Evolutionary conservation across 768 basidiomycete genomes (phyloP).

Genomic region (Solioccasus polychromus): DNA sequence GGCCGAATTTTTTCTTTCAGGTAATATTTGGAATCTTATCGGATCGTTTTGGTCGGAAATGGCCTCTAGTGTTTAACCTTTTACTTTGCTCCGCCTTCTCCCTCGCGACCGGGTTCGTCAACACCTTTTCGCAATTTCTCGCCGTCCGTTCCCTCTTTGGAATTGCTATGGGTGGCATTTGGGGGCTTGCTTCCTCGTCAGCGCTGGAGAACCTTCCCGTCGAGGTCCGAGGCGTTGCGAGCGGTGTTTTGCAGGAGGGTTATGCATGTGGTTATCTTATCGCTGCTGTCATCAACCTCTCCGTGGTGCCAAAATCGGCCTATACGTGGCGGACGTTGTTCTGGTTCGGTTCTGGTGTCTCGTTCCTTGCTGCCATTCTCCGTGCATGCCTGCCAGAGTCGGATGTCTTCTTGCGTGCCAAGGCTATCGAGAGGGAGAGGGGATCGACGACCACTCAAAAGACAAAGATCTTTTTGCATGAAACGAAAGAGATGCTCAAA

Average conservation of each 20-base stretch:
- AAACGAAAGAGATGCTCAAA: constrained; percentile 75
- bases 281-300: constrained; percentile 80
- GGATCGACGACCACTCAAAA: constrained; percentile 44
- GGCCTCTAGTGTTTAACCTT: constrained; percentile 82
- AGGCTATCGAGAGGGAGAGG: constrained; percentile 45
- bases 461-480: constrained; percentile 68
- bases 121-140: constrained; percentile 76
- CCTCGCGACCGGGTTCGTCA: constrained; percentile 77
- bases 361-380: constrained; percentile 63
- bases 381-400: constrained; percentile 77
- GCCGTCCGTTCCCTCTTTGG: constrained; percentile 82
- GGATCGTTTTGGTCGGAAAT: constrained; percentile 91
- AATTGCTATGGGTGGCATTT: constrained; percentile 86
- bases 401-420: constrained; percentile 65
- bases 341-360: constrained; percentile 74
- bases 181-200: constrained; percentile 80
- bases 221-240: constrained; percentile 79
- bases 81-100: constrained; percentile 69
- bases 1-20: constrained; percentile 13
- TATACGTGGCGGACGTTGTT: constrained; percentile 75
- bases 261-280: constrained; percentile 86
- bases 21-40: constrained; percentile 81
- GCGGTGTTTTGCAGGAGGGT: constrained; percentile 85
- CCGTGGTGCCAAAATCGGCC: constrained; percentile 38
- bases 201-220: constrained; percentile 89